phyloP scores from a whole-genome alignment of 2,329 filamentous ascomycete species.

The Alternaria triticina region DNA sequence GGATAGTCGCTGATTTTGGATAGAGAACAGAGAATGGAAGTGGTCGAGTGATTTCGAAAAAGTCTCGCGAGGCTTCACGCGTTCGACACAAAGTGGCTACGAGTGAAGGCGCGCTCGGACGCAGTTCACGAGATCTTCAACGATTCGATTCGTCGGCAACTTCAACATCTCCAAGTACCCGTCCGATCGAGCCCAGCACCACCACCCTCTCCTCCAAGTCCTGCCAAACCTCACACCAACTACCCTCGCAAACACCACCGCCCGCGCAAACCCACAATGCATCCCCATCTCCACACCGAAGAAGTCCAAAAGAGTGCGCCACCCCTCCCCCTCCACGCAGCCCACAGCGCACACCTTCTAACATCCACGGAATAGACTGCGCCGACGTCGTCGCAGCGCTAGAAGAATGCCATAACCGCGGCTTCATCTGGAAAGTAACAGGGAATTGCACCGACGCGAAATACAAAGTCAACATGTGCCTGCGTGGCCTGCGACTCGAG shows the following conservation, averaged over 20 bases:
- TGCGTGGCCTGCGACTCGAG: constrained; percentile 79
- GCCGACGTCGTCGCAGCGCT: constrained; percentile 92
- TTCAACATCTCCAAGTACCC: constrained; percentile 8
- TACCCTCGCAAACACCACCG: background rate
- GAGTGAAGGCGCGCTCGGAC: constrained; percentile 28
- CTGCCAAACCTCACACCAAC: background rate
- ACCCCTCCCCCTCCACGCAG: background rate
- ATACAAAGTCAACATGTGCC: constrained; percentile 80
- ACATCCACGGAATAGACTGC: constrained; percentile 69
- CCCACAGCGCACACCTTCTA: constrained; percentile 1
- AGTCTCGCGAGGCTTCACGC: background rate
- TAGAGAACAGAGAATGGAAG: background rate
- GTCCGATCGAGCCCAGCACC: background rate
- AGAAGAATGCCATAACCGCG: constrained; percentile 91
- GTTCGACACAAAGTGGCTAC: constrained; percentile 1
- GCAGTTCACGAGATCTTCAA: constrained; percentile 34
- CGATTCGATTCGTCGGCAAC: constrained; percentile 21
- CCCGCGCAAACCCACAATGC: constrained; percentile 66
- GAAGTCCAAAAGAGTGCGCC: constrained; percentile 77
- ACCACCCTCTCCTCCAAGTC: background rate
- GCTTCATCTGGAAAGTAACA: constrained; percentile 89
- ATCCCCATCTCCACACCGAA: constrained; percentile 95
- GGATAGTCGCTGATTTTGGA: background rate
- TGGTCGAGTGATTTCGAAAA: background rate
- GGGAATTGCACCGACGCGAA: constrained; percentile 93